Evolutionary conservation across 768 basidiomycete species (phyloP).

Genomic region (Termitomyces sp.): DNA sequence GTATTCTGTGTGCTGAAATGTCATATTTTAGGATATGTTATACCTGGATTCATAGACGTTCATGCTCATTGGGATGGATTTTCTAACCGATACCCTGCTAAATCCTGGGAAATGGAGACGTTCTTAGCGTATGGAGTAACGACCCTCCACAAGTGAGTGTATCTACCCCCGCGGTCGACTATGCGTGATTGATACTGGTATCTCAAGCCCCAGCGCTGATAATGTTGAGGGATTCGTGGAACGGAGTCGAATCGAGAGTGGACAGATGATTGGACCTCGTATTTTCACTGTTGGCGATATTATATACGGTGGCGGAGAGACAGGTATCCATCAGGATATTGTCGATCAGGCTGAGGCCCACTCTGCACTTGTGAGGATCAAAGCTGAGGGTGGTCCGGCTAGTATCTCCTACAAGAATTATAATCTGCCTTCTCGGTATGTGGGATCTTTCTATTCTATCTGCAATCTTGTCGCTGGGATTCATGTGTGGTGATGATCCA

Average conservation of each 20-base stretch:
- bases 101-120: conserved; percentile 71
- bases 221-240: conserved; percentile 63
- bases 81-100: conserved; percentile 48
- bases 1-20: background rate
- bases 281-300: conserved; percentile 69
- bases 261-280: conserved; percentile 64
- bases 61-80: conserved; percentile 74
- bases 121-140: conserved; percentile 78
- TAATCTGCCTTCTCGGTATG: conserved; percentile 60
- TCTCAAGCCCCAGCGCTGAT: conserved; percentile 56
- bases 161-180: background rate
- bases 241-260: conserved; percentile 65
- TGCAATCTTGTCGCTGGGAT: background rate
- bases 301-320: conserved; percentile 53
- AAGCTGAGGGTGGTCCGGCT: conserved; percentile 66
- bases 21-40: conserved; percentile 48
- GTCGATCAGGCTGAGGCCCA: conserved; percentile 57
- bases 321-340: conserved; percentile 57
- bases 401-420: conserved; percentile 81
- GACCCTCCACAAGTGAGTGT: conserved; percentile 68
- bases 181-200: background rate
- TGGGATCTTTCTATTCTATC: conserved; percentile 9
- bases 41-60: conserved; percentile 74
- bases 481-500: conserved; percentile 18
- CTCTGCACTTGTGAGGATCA: conserved; percentile 65